Evolutionary conservation across 176 grass and related monocot genomes (phyloP).

Genomic region (Sorghum bicolor): Sorghum_bicolor_NCBIv3 NC_012872.2:55415001-55415500

Average conservation of each 20-base stretch:
- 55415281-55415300: neutral
- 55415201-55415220: neutral
- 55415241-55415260: neutral
- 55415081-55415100: neutral
- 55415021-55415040: constrained; percentile 13
- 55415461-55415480: neutral
- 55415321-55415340: neutral
- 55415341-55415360: neutral
- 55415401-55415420: neutral
- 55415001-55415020: constrained; percentile 14
- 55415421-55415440: neutral
- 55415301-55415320: constrained; percentile 2
- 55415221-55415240: neutral
- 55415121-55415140: constrained; percentile 4
- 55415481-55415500: neutral
- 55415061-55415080: constrained; percentile 14
- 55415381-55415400: neutral
- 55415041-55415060: constrained; percentile 27
- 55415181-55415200: neutral
- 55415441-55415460: neutral
- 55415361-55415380: neutral
- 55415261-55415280: no score
- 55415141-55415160: neutral
- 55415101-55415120: constrained; percentile 14
- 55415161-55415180: neutral